Evolutionary conservation across 441 rosid species (phyloP).

Genomic region (Pelargonium citronellum): DNA sequence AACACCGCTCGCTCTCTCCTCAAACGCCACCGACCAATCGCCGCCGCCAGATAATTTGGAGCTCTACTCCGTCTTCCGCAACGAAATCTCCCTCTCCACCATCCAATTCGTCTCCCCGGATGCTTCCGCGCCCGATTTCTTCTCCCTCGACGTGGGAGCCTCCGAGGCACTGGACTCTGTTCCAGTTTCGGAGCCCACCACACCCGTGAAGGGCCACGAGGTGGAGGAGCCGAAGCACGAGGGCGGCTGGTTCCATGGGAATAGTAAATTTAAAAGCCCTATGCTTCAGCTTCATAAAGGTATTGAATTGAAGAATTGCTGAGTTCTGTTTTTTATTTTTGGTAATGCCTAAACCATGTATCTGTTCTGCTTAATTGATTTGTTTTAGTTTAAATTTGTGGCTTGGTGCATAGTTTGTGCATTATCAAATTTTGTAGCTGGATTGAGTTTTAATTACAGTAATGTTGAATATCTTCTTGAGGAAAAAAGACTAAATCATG

Average conservation of each 20-base stretch:
- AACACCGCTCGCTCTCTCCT: slow-evolving; percentile 38
- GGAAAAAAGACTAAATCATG: no score
- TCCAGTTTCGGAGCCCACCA: background rate
- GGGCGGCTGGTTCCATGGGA: slow-evolving; percentile 64
- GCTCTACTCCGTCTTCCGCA: slow-evolving; percentile 58
- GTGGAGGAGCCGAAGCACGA: slow-evolving; percentile 41
- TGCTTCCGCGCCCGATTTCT: slow-evolving; percentile 50
- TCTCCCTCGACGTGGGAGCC: slow-evolving; percentile 54
- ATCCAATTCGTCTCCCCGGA: slow-evolving; percentile 23
- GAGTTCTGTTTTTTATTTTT: background rate
- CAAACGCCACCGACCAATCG: slow-evolving; percentile 20
- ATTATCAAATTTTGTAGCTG: background rate
- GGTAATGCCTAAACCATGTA: background rate
- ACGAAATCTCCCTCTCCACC: slow-evolving; percentile 54
- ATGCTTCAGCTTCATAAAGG: slow-evolving; percentile 96
- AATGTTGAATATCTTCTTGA: background rate
- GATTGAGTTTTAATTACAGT: background rate
- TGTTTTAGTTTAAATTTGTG: background rate
- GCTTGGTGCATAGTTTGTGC: background rate
- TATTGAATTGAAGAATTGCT: slow-evolving; percentile 15
- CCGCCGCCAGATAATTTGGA: slow-evolving; percentile 25
- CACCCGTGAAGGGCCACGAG: background rate
- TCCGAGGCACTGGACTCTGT: background rate
- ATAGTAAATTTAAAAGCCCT: slow-evolving; percentile 59
- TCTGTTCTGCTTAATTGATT: background rate